phyloP scores from a whole-genome alignment of 2,329 filamentous ascomycete genomes.

The Clonostachys rosea region DNA sequence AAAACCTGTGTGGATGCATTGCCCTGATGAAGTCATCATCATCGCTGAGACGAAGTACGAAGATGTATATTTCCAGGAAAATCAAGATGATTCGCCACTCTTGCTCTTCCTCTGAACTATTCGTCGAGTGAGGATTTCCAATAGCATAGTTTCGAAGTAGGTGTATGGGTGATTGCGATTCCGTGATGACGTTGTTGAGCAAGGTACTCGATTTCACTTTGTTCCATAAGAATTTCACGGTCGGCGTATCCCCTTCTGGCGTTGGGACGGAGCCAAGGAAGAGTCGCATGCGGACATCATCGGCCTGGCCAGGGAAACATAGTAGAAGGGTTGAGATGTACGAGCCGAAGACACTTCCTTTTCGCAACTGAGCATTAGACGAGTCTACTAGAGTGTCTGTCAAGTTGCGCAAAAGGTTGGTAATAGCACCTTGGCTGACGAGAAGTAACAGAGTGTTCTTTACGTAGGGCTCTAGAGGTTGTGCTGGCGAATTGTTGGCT shows the following conservation, averaged over 20 bases:
- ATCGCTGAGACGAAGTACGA: slow-evolving; percentile 87
- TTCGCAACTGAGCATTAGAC: slow-evolving; percentile 19
- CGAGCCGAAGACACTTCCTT: slow-evolving; percentile 67
- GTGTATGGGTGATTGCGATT: slow-evolving; percentile 18
- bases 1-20: slow-evolving; percentile 28
- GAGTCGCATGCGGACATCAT: slow-evolving; percentile 92
- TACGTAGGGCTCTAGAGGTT: slow-evolving; percentile 49
- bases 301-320: slow-evolving; percentile 75
- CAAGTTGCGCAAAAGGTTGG: slow-evolving; percentile 29
- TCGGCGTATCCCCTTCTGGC: slow-evolving; percentile 50
- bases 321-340: slow-evolving; percentile 83
- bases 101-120: slow-evolving; percentile 20
- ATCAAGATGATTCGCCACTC: slow-evolving; percentile 89
- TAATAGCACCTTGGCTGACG: slow-evolving; percentile 71
- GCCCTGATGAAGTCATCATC: slow-evolving; percentile 89
- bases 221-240: slow-evolving; percentile 73
- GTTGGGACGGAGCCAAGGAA: slow-evolving; percentile 53
- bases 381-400: slow-evolving; percentile 21
- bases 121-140: slow-evolving; percentile 14
- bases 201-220: slow-evolving; percentile 40
- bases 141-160: slow-evolving; percentile 22
- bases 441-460: slow-evolving; percentile 63
- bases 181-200: slow-evolving; percentile 20
- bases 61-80: slow-evolving; percentile 91
- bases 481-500: slow-evolving; percentile 9